These are phyloP conservation scores for Microcyclospora pomicola DNA, from an alignment of 2,329 filamentous ascomycete genomes.

Conservation along the genomic window DNA sequence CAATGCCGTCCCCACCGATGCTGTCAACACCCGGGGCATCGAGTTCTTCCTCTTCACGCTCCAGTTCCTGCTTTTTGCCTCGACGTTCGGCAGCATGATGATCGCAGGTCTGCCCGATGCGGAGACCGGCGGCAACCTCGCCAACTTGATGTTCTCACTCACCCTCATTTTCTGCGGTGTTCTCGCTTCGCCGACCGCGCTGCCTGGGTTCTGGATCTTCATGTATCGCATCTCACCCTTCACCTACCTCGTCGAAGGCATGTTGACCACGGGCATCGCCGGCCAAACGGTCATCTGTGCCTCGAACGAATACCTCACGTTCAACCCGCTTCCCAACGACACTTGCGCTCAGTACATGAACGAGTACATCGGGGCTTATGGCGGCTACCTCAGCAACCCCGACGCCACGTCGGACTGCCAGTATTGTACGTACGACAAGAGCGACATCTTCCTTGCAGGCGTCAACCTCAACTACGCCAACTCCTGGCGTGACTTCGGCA, in stretches of 20 bases:
- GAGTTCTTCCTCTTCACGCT: constrained; percentile 68
- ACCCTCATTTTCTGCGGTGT: constrained; percentile 60
- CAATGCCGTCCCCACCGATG: constrained; percentile 50
- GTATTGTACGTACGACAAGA: constrained; percentile 29
- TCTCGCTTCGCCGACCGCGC: constrained; percentile 45
- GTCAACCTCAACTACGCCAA: constrained; percentile 29
- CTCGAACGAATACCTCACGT: constrained; percentile 52
- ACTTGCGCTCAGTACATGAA: constrained; percentile 28
- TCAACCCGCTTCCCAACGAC: constrained; percentile 44
- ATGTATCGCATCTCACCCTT: constrained; percentile 71
- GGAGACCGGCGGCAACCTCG: constrained; percentile 62
- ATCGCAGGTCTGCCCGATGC: constrained; percentile 64
- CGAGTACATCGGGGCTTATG: constrained; percentile 16
- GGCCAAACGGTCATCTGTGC: constrained; percentile 54
- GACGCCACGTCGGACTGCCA: constrained; percentile 23
- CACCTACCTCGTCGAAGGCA: constrained; percentile 63
- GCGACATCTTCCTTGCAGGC: constrained; percentile 28
- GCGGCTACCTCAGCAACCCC: constrained; percentile 26
- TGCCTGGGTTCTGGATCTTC: constrained; percentile 69
- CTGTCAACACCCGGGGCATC: constrained; percentile 54
- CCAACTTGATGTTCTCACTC: constrained; percentile 60
- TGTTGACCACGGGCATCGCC: constrained; percentile 57
- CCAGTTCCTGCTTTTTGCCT: constrained; percentile 55
- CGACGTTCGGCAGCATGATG: constrained; percentile 65
- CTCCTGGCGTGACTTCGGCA: constrained; percentile 39